Percentiles rank a stretch among this genome's conserved stretches.
phyloP scores from a whole-genome alignment of 1,284 basidiomycete genomes.

The Sporisorium reilianum region DNA sequence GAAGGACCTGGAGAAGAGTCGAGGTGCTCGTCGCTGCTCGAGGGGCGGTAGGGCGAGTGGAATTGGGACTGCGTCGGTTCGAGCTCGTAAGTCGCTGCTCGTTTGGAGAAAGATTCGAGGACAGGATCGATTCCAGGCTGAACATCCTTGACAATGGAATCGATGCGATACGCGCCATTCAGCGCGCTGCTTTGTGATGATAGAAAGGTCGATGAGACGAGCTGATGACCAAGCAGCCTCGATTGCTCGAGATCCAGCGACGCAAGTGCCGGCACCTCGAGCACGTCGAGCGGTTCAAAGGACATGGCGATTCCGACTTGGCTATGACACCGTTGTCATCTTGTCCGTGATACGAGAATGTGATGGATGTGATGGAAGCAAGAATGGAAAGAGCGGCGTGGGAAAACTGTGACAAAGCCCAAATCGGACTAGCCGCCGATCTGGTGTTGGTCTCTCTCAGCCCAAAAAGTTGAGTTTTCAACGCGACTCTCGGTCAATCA shows the following conservation, averaged over 20 bases:
- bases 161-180: not conserved
- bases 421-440: slow-evolving; percentile 16
- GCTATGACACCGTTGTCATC: not conserved
- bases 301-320: slow-evolving; percentile 22
- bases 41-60: not conserved
- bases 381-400: not conserved
- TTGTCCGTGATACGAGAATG: not conserved
- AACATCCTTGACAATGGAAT: not conserved
- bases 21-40: slow-evolving; percentile 10
- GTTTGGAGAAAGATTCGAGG: slow-evolving; percentile 23
- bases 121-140: slow-evolving; percentile 23
- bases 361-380: slow-evolving; percentile 6
- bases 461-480: slow-evolving; percentile 4
- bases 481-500: slow-evolving; percentile 31
- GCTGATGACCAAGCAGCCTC: slow-evolving; percentile 9
- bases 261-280: slow-evolving; percentile 28
- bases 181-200: not conserved
- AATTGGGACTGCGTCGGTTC: not conserved
- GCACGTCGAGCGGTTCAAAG: slow-evolving; percentile 27
- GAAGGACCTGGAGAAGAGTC: slow-evolving; percentile 36
- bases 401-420: slow-evolving; percentile 5
- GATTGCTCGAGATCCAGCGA: slow-evolving; percentile 20
- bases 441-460: slow-evolving; percentile 36
- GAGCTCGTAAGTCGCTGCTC: slow-evolving; percentile 1
- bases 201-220: slow-evolving; percentile 41